Percentiles rank a stretch among this genome's conserved stretches.
These are phyloP conservation scores for Penstemon newberryi DNA, from an alignment of 257 asterid genomes.

Conservation along the genomic window DNA sequence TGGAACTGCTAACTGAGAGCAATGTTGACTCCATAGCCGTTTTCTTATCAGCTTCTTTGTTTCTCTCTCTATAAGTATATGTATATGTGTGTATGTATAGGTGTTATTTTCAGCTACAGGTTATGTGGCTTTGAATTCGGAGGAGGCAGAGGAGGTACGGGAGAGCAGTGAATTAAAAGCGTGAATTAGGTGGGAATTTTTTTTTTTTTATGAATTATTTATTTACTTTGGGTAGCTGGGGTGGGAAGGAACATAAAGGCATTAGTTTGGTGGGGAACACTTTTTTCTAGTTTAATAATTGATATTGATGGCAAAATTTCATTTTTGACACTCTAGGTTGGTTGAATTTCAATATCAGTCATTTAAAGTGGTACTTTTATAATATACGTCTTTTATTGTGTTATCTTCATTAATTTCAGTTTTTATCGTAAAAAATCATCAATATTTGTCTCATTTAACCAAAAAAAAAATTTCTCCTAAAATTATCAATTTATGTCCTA, in stretches of 20 bases:
- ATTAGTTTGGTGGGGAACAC: neutral
- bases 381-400: too few species aligned
- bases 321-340: too few species aligned
- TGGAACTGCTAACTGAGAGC: conserved; percentile 37
- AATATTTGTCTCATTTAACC: too few species aligned
- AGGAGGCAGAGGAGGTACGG: neutral
- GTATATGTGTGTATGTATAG: conserved; percentile 5
- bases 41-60: conserved; percentile 16
- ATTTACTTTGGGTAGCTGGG: neutral
- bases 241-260: neutral
- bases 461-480: too few species aligned
- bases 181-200: too few species aligned
- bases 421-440: too few species aligned
- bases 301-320: too few species aligned
- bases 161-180: neutral
- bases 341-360: too few species aligned
- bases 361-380: too few species aligned
- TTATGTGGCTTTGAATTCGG: conserved; percentile 14
- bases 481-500: too few species aligned
- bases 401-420: too few species aligned
- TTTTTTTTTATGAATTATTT: neutral
- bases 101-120: conserved; percentile 18
- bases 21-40: conserved; percentile 59
- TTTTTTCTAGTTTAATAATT: neutral
- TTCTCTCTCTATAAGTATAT: conserved; percentile 7